phyloP scores from a whole-genome alignment of 805 yeast species.

The Hanseniaspora valbyensis region DNA sequence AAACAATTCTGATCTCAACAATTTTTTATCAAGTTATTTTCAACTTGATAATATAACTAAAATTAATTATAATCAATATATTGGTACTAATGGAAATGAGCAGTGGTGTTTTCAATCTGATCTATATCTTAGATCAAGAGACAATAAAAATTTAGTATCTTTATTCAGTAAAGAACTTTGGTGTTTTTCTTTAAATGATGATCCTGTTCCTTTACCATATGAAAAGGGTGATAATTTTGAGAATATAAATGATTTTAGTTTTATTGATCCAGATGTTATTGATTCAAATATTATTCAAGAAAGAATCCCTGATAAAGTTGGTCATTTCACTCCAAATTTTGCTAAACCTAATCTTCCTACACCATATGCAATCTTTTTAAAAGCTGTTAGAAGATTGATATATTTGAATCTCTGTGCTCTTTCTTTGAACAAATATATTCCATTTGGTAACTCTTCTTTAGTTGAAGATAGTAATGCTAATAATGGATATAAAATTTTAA shows the following conservation, averaged over 20 bases:
- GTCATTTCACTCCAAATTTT: conserved; percentile 28
- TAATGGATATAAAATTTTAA: conserved; percentile 26
- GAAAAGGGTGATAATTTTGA: not conserved
- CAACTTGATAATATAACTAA: conserved; percentile 25
- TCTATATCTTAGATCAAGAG: conserved; percentile 28
- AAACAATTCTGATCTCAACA: not conserved
- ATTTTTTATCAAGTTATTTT: conserved; percentile 24
- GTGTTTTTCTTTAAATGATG: conserved; percentile 35
- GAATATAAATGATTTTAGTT: not conserved
- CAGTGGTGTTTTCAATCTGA: conserved; percentile 36
- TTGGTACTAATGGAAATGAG: conserved; percentile 30
- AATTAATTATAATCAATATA: conserved; percentile 28
- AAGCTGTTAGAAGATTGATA: conserved; percentile 39
- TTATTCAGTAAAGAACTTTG: conserved; percentile 35
- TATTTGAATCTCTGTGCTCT: conserved; percentile 27
- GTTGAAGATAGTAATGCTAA: conserved; percentile 20
- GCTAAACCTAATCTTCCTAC: conserved; percentile 32
- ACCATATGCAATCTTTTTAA: conserved; percentile 37
- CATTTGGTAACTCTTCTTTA: conserved; percentile 41
- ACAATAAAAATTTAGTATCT: conserved; percentile 31
- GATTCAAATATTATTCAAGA: conserved; percentile 7
- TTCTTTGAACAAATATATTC: conserved; percentile 32
- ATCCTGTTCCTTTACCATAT: conserved; percentile 28
- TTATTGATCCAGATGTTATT: conserved; percentile 14
- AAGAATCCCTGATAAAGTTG: conserved; percentile 24